phyloP scores from a whole-genome alignment of 345 rosid species.

The Eucalyptus curtisii region DNA sequence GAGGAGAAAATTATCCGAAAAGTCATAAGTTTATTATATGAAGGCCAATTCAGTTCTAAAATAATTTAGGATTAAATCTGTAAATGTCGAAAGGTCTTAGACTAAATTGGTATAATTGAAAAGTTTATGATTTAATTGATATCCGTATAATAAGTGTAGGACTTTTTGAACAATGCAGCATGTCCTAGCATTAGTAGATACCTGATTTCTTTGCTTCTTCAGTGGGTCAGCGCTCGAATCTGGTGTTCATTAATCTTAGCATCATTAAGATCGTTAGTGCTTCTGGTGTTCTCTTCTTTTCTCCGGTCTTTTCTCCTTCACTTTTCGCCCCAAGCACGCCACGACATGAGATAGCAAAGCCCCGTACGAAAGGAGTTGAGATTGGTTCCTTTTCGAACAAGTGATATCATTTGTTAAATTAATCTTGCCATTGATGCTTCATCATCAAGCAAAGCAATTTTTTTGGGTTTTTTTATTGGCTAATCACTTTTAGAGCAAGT shows the following conservation, averaged over 20 bases:
- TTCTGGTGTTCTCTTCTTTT: background rate
- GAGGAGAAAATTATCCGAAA: background rate
- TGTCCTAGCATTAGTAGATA: background rate
- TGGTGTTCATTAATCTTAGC: background rate
- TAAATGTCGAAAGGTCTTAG: fast-evolving
- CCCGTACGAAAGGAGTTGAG: background rate
- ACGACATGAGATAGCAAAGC: background rate
- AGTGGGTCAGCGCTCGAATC: background rate
- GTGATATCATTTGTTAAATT: background rate
- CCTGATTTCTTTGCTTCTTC: background rate
- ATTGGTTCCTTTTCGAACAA: background rate
- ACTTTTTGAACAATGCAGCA: background rate
- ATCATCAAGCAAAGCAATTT: background rate
- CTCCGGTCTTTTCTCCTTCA: background rate
- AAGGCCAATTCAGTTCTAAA: background rate
- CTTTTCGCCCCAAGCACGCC: background rate
- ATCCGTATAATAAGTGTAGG: background rate
- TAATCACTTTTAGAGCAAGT: background rate
- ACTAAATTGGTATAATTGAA: background rate
- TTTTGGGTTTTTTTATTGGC: background rate
- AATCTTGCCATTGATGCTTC: background rate
- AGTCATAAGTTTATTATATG: no score
- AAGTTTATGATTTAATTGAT: no score
- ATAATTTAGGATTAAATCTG: no score
- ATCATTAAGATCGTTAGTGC: background rate